These are phyloP conservation scores for Leucocoprinus birnbaumii DNA, from an alignment of 768 basidiomycete species.

Conservation along the genomic window DNA sequence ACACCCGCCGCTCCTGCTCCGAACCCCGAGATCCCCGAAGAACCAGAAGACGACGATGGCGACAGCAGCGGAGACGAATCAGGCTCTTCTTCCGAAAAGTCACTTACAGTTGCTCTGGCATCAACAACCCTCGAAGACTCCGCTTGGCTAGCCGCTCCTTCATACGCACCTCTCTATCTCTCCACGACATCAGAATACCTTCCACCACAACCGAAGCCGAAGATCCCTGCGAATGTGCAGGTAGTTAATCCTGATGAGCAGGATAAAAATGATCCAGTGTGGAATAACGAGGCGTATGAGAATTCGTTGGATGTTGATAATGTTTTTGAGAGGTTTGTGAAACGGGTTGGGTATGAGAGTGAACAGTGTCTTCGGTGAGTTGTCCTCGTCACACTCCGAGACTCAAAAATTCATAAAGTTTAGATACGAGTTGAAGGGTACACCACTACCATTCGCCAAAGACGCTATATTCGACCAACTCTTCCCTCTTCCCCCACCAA, in stretches of 20 bases:
- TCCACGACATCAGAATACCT: conserved; percentile 76
- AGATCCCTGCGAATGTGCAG: conserved; percentile 38
- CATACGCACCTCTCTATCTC: conserved; percentile 68
- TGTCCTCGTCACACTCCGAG: background rate
- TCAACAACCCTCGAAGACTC: conserved; percentile 54
- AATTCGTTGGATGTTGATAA: conserved; percentile 77
- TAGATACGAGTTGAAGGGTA: conserved; percentile 87
- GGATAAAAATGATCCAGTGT: conserved; percentile 45
- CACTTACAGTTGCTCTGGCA: conserved; percentile 57
- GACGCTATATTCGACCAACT: conserved; percentile 69
- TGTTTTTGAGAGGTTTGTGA: conserved; percentile 83
- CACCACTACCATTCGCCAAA: conserved; percentile 82
- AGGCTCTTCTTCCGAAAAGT: conserved; percentile 38
- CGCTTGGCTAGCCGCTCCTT: conserved; percentile 63
- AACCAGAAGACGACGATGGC: conserved; percentile 33
- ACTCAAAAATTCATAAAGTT: background rate
- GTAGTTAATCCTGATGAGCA: conserved; percentile 41
- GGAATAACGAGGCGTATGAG: conserved; percentile 78
- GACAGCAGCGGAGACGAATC: conserved; percentile 21
- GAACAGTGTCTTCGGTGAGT: conserved; percentile 87
- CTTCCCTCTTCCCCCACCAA: conserved; percentile 57
- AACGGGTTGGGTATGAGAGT: conserved; percentile 65
- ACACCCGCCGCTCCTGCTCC: conserved; percentile 10
- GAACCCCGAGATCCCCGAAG: conserved; percentile 25
- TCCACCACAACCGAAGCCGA: conserved; percentile 50